These are phyloP conservation scores for Cladorrhinum sp. DNA, from an alignment of 2,329 filamentous ascomycete genomes.

Conservation along the genomic window DNA sequence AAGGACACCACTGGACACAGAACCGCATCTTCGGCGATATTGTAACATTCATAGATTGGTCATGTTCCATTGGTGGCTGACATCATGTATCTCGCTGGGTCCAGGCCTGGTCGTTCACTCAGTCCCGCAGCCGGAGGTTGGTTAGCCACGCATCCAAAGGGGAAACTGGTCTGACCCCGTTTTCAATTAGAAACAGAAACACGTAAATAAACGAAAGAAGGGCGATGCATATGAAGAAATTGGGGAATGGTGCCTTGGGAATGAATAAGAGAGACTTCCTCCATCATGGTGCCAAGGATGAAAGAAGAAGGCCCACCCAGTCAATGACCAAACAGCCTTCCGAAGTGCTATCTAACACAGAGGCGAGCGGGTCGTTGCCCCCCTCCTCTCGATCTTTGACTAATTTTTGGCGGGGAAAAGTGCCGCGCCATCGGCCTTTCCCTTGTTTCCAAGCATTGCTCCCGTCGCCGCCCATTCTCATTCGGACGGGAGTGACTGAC, in stretches of 20 bases:
- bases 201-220: no score
- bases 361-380: not conserved
- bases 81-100: not conserved
- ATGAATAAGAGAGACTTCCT: no score
- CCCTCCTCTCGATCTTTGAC: slow-evolving; percentile 4
- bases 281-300: not conserved
- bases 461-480: not conserved
- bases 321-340: not conserved
- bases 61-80: not conserved
- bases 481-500: not conserved
- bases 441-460: slow-evolving; percentile 14
- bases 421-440: no score
- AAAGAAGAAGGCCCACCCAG: not conserved
- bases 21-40: not conserved
- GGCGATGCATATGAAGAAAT: no score
- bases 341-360: no score
- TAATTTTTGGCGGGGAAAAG: slow-evolving; percentile 8
- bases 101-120: not conserved
- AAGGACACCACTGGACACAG: not conserved
- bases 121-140: no score
- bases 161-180: no score
- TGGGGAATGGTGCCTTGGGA: no score
- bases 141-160: no score
- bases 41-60: not conserved
- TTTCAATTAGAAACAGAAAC: no score